Conservation (phyloP, 495 filamentous ascomycete species). For the Tuber borchii region DNA sequence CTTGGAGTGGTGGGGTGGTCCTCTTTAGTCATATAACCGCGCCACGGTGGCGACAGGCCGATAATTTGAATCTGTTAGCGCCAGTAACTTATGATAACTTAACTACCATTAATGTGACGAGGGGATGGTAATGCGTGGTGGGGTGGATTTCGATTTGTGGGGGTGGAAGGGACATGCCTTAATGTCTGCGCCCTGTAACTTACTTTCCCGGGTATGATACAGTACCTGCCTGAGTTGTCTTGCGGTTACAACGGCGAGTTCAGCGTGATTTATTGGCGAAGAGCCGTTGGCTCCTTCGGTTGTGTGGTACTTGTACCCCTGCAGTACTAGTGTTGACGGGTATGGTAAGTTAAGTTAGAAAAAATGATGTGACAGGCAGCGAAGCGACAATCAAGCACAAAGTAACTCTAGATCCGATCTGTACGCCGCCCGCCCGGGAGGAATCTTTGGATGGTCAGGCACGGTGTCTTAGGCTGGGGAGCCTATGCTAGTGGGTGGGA, state of each 20-base stretch:
- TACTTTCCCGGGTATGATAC: background rate
- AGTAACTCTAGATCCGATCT: background rate
- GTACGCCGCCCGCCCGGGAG: background rate
- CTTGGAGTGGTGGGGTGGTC: background rate
- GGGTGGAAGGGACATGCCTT: background rate
- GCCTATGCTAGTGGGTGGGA: background rate
- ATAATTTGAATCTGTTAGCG: background rate
- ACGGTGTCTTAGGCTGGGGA: background rate
- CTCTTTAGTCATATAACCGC: background rate
- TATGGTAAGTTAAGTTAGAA: background rate
- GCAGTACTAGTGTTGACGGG: background rate
- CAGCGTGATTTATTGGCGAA: background rate
- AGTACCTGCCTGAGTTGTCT: background rate
- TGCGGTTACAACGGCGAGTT: background rate
- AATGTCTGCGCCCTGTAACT: background rate
- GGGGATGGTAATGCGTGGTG: background rate
- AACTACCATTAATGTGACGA: background rate
- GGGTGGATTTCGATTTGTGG: background rate
- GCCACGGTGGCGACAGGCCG: background rate
- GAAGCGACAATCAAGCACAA: background rate
- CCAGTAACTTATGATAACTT: background rate
- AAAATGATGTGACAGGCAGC: background rate
- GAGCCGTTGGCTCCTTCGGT: background rate
- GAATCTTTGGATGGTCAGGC: background rate
- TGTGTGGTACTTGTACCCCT: background rate